These are phyloP conservation scores for Hypoxylon sp. DNA, from an alignment of 2,329 filamentous ascomycete species.

Conservation along the genomic window DNA sequence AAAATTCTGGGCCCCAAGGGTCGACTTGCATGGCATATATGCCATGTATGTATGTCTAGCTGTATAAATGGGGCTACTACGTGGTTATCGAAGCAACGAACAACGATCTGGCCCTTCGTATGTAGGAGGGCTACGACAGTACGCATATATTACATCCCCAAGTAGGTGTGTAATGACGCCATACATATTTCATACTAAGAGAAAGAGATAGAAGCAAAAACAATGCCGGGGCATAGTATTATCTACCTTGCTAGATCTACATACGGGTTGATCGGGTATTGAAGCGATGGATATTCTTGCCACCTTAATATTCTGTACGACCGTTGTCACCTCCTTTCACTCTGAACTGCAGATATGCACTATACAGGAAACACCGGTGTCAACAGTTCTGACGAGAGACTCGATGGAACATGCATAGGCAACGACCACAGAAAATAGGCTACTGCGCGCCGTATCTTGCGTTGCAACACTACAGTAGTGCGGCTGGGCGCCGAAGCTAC, in stretches of 20 bases:
- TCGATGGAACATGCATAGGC: conserved; percentile 18
- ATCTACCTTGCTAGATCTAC: conserved; percentile 18
- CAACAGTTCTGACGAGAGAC: conserved; percentile 27
- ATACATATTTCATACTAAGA: conserved; percentile 19
- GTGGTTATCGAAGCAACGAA: conserved; percentile 22
- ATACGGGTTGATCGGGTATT: conserved; percentile 23
- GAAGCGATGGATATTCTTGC: conserved; percentile 16
- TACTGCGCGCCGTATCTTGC: conserved; percentile 38
- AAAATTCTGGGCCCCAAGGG: conserved; percentile 17
- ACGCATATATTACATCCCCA: conserved; percentile 29
- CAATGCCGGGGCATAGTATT: conserved; percentile 23
- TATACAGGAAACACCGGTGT: conserved; percentile 35
- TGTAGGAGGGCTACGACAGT: conserved; percentile 22
- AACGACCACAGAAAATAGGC: conserved; percentile 29
- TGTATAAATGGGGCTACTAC: conserved; percentile 12
- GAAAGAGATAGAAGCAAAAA: conserved; percentile 2
- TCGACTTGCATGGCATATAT: conserved; percentile 36
- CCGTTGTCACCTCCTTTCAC: conserved; percentile 8
- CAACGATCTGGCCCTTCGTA: conserved; percentile 25
- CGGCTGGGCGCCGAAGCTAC: conserved; percentile 37
- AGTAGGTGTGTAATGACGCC: conserved; percentile 32
- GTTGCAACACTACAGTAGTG: conserved; percentile 34
- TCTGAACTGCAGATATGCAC: conserved; percentile 21
- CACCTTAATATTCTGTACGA: conserved; percentile 9
- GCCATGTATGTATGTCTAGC: conserved; percentile 26